Conservation (phyloP, 768 basidiomycete genomes). For the Lentinula guzmanii region DNA sequence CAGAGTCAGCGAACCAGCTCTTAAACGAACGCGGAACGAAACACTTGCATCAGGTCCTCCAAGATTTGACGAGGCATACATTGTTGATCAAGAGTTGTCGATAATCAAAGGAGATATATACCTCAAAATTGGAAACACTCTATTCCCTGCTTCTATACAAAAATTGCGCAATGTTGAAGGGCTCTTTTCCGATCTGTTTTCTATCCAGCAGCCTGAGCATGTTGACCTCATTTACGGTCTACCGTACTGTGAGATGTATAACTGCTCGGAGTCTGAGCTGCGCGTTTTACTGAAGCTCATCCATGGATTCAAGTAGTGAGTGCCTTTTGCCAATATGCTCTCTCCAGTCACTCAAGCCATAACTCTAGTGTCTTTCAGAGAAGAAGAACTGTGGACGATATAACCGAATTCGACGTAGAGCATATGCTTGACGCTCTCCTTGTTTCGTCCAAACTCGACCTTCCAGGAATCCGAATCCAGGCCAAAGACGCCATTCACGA, state of each 20-base stretch:
- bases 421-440: not conserved
- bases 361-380: not conserved
- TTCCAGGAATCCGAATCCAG: not conserved
- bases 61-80: not conserved
- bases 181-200: slow-evolving; percentile 13
- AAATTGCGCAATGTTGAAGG: slow-evolving; percentile 12
- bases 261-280: slow-evolving; percentile 10
- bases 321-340: not conserved
- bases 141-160: slow-evolving; percentile 16
- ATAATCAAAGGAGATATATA: slow-evolving; percentile 18
- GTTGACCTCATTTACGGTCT: slow-evolving; percentile 10
- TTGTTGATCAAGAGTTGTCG: slow-evolving; percentile 14
- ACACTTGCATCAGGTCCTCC: not conserved
- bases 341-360: not conserved
- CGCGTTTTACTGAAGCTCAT: slow-evolving; percentile 10
- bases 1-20: not conserved
- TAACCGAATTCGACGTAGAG: not conserved
- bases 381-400: not conserved
- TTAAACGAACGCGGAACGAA: not conserved
- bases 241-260: slow-evolving; percentile 9
- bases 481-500: not conserved
- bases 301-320: slow-evolving; percentile 1
- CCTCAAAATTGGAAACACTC: slow-evolving; percentile 11
- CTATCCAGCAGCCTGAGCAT: slow-evolving; percentile 12
- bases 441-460: not conserved